These are phyloP conservation scores for Juglanconis juglandina DNA, from an alignment of 2,329 filamentous ascomycete genomes.

Conservation along the genomic window DNA sequence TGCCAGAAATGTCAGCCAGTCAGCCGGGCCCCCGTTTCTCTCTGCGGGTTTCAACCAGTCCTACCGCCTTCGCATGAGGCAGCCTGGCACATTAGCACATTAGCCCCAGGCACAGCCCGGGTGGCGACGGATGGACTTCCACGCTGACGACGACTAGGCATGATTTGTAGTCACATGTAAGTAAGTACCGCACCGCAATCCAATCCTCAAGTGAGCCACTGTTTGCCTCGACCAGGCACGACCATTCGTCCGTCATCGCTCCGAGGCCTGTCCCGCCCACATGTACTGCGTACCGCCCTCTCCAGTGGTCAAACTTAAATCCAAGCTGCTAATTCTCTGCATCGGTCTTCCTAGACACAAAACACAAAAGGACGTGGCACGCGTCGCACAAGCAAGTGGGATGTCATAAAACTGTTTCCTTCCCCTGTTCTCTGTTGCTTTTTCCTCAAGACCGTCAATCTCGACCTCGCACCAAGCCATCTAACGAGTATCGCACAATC, in stretches of 20 bases:
- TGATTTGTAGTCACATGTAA: slow-evolving; percentile 5
- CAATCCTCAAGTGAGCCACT: neutral
- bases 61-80: neutral
- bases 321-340: neutral
- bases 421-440: neutral
- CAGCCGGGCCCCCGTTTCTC: too few relatives aligned
- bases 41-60: neutral
- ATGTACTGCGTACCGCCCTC: too few relatives aligned
- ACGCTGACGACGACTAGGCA: neutral
- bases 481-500: neutral
- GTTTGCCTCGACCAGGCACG: neutral
- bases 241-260: neutral
- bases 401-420: neutral
- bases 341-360: neutral
- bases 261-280: neutral
- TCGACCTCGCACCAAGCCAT: neutral
- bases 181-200: neutral
- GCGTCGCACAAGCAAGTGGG: too few relatives aligned
- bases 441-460: neutral
- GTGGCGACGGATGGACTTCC: neutral
- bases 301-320: slow-evolving; percentile 4
- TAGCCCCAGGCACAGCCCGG: slow-evolving; percentile 1
- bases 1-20: neutral
- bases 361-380: neutral
- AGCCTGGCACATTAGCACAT: neutral